These are phyloP conservation scores for Ophiocordyceps camponoti-leonardi DNA, from an alignment of 2,329 filamentous ascomycete genomes.

Conservation along the genomic window DNA sequence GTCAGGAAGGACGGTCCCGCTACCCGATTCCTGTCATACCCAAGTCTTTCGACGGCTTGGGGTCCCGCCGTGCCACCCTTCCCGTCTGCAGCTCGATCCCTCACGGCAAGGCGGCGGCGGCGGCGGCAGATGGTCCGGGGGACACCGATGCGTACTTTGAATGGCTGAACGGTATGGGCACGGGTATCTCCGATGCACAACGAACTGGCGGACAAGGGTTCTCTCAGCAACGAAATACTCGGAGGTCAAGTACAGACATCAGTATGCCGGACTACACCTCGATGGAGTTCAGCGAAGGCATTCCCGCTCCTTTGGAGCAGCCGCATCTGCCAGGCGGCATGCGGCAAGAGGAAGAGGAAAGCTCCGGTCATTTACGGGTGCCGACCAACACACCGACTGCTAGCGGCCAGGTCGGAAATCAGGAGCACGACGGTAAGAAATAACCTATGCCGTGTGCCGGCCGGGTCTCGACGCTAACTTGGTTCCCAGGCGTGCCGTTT, in stretches of 20 bases:
- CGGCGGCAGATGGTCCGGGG: conserved; percentile 6
- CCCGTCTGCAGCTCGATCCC: conserved; percentile 2
- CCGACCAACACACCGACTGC: conserved; percentile 26
- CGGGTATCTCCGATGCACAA: conserved; percentile 2
- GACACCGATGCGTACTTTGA: conserved; percentile 11
- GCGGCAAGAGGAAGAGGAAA: conserved; percentile 14
- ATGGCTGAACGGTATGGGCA: conserved; percentile 9
- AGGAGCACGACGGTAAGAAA: conserved; percentile 6
- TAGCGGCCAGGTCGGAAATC: conserved; percentile 1
- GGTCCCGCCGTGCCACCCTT: conserved; percentile 2
- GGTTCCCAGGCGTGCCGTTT: conserved; percentile 4
- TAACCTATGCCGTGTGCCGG: neutral
- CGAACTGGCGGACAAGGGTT: conserved; percentile 1
- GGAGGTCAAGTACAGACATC: conserved; percentile 18
- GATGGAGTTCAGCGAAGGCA: conserved; percentile 2
- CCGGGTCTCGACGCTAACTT: neutral
- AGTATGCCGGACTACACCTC: conserved; percentile 25
- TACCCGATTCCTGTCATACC: neutral
- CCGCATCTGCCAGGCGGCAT: conserved; percentile 7
- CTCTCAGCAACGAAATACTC: conserved; percentile 3
- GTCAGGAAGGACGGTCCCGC: neutral
- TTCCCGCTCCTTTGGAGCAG: conserved; percentile 1
- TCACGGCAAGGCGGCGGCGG: neutral
- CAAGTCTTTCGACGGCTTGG: neutral
- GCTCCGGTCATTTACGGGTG: conserved; percentile 13